These are phyloP conservation scores for carrot (Daucus carota) DNA, from an alignment of 129 eudicot species.

Conservation along the genomic window DNA sequence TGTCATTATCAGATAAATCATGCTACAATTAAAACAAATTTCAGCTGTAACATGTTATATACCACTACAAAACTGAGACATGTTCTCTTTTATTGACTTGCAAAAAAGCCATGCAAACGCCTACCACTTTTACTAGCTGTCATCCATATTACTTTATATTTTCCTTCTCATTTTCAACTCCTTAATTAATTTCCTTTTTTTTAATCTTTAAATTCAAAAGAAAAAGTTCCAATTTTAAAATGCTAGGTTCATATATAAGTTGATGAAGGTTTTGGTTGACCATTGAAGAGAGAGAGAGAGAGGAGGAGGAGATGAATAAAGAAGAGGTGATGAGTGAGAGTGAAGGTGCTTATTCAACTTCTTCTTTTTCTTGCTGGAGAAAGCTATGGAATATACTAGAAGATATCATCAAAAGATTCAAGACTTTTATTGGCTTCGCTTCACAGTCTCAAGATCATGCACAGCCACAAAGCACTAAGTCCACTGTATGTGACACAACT, in stretches of 20 bases:
- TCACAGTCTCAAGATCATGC: constrained; percentile 2
- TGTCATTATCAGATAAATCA: background rate
- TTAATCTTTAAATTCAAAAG: background rate
- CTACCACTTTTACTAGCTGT: background rate
- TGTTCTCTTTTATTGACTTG: background rate
- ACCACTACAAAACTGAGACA: background rate
- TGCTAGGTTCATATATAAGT: background rate
- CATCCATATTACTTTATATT: background rate
- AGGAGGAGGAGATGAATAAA: background rate
- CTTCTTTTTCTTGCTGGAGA: background rate
- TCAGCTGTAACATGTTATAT: background rate
- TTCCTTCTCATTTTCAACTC: background rate
- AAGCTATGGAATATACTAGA: background rate
- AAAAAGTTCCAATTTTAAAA: too few species aligned
- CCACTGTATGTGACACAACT: too few species aligned
- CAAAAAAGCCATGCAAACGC: background rate
- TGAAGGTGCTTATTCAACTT: background rate
- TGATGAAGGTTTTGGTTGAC: background rate
- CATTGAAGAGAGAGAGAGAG: background rate
- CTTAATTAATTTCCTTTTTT: too few species aligned
- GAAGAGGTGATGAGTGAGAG: constrained; percentile 3
- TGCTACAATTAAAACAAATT: background rate
- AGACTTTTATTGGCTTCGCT: background rate
- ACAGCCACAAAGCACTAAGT: background rate
- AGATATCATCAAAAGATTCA: background rate